These are phyloP conservation scores for Trametes elegans DNA, from an alignment of 768 basidiomycete species.

Conservation along the genomic window DNA sequence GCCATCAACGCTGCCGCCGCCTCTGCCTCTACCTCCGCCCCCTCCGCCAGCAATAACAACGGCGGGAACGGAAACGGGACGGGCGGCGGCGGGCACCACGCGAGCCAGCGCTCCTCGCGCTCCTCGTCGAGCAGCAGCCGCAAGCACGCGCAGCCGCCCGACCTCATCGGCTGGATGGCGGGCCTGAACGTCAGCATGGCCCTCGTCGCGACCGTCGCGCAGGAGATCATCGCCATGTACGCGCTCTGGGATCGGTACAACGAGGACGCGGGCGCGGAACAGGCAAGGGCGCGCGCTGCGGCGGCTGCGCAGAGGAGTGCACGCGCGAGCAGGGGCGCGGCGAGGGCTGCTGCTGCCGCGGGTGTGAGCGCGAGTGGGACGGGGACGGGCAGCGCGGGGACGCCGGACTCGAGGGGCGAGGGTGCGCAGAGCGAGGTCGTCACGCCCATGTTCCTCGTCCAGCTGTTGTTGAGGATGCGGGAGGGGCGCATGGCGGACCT, in stretches of 20 bases:
- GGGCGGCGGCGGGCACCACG: no score
- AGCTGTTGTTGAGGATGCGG: conserved; percentile 63
- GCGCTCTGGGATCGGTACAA: conserved; percentile 85
- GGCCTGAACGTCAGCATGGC: conserved; percentile 83
- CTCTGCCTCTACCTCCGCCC: conserved; percentile 14
- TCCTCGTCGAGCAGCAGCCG: conserved; percentile 34
- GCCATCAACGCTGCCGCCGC: conserved; percentile 35
- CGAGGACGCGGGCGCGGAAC: conserved; percentile 53
- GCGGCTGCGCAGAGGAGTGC: conserved; percentile 6
- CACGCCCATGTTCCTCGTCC: conserved; percentile 58
- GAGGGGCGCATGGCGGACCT: conserved; percentile 60
- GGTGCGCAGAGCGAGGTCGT: conserved; percentile 33
- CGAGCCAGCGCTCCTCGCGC: conserved; percentile 61
- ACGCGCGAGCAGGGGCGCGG: conserved; percentile 22
- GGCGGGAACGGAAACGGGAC: no score
- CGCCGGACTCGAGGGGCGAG: conserved; percentile 24
- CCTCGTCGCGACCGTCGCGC: conserved; percentile 78
- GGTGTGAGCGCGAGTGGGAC: no score
- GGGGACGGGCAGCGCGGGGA: conserved; percentile 28
- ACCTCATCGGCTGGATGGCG: conserved; percentile 80
- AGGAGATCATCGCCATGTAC: conserved; percentile 90
- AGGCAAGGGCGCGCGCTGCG: conserved; percentile 13
- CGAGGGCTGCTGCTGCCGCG: conserved; percentile 23
- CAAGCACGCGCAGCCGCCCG: conserved; percentile 43
- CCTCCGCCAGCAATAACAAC: no score